phyloP scores from a whole-genome alignment of 2,329 filamentous ascomycete genomes.

The Diaporthe amygdali region DNA sequence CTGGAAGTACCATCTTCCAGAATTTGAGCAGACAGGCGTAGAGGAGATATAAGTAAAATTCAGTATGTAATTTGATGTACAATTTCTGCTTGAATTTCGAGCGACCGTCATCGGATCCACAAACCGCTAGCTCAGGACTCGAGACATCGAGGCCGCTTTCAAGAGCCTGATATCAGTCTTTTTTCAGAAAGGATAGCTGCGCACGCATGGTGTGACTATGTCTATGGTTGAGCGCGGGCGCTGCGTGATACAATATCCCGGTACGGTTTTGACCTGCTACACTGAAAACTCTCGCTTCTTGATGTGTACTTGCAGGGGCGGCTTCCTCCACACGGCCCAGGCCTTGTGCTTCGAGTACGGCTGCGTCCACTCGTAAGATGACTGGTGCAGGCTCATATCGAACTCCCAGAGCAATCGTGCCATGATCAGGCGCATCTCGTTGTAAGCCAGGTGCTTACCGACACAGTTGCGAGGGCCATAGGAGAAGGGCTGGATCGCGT shows the following conservation, averaged over 20 bases:
- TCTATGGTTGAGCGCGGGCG: neutral
- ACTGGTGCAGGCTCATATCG: conserved; percentile 31
- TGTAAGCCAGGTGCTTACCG: conserved; percentile 28
- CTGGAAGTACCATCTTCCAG: too few relatives aligned
- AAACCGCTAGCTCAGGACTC: too few relatives aligned
- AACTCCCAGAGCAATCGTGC: conserved; percentile 31
- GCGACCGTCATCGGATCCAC: too few relatives aligned
- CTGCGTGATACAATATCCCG: too few relatives aligned
- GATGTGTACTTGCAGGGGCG: conserved; percentile 25
- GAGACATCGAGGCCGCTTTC: neutral
- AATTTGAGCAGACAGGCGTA: too few relatives aligned
- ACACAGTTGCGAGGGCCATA: conserved; percentile 22
- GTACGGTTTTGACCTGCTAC: neutral
- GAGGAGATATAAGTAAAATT: too few relatives aligned
- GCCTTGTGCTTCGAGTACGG: conserved; percentile 16
- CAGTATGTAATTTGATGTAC: neutral
- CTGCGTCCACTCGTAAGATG: conserved; percentile 20
- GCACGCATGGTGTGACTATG: too few relatives aligned
- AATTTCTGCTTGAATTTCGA: neutral
- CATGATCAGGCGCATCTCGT: conserved; percentile 31
- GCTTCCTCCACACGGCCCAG: conserved; percentile 28
- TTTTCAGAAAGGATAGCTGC: neutral
- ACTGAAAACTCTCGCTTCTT: neutral
- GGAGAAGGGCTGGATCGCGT: conserved; percentile 21
- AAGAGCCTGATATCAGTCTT: too few relatives aligned